phyloP scores from a whole-genome alignment of 768 basidiomycete genomes.

The Leccinum subgranulosum region DNA sequence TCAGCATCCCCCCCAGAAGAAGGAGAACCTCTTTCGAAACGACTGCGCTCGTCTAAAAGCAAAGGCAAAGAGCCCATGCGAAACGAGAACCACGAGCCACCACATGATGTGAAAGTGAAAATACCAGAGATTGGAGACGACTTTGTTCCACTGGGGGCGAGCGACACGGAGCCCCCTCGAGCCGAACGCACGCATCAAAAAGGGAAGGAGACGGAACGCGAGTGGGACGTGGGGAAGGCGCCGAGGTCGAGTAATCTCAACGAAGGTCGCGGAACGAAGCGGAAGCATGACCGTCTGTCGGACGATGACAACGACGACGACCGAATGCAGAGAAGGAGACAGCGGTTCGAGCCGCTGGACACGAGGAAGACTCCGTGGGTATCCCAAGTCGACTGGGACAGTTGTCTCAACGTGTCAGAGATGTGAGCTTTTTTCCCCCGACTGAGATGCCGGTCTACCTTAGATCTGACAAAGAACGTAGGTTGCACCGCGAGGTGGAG shows the following conservation, averaged over 20 bases:
- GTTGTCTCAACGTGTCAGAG: conserved; percentile 76
- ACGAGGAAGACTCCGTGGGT: conserved; percentile 70
- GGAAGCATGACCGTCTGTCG: conserved; percentile 43
- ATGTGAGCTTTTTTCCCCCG: conserved; percentile 50
- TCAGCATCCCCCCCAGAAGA: conserved; percentile 15
- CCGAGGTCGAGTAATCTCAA: conserved; percentile 19
- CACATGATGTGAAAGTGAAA: conserved; percentile 9
- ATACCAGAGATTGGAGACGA: conserved; percentile 26
- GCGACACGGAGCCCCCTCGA: conserved; percentile 15
- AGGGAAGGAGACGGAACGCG: conserved; percentile 30
- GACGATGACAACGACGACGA: conserved; percentile 42
- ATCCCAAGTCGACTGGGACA: conserved; percentile 63
- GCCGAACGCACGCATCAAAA: conserved; percentile 20
- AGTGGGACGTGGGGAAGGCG: conserved; percentile 40
- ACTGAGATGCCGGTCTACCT: conserved; percentile 3
- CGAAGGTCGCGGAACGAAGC: conserved; percentile 34
- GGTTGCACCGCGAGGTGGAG: conserved; percentile 84
- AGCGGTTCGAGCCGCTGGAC: conserved; percentile 48
- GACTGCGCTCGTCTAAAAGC: conserved; percentile 17
- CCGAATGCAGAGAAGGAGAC: conserved; percentile 41
- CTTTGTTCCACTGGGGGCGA: conserved; percentile 28
- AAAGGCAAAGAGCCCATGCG: conserved; percentile 16
- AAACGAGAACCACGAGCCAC: conserved; percentile 7
- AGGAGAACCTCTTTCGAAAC: conserved; percentile 12
- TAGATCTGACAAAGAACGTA: conserved; percentile 27